Percentiles rank a stretch among this genome's conserved stretches.
These are phyloP conservation scores for Zymoseptoria ardabiliae DNA, from an alignment of 2,329 filamentous ascomycete species.

Conservation along the genomic window DNA sequence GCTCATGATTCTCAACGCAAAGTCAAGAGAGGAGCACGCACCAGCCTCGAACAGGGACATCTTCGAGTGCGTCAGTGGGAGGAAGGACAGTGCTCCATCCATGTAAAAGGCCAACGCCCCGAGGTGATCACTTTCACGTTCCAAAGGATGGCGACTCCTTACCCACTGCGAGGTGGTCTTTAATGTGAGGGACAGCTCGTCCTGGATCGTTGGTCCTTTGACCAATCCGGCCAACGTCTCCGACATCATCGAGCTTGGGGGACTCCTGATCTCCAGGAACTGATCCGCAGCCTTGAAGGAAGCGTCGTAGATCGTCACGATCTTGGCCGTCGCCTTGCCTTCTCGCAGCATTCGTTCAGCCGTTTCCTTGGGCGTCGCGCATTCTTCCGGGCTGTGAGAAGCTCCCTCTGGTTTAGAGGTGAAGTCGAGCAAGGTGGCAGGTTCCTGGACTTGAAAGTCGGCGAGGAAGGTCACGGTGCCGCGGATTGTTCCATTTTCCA, in stretches of 20 bases:
- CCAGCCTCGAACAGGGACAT: constrained; percentile 39
- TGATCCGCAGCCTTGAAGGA: not conserved
- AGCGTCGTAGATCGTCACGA: not conserved
- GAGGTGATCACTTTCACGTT: constrained; percentile 26
- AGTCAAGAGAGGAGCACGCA: constrained; percentile 45
- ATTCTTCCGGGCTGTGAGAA: constrained; percentile 9
- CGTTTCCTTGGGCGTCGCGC: constrained; percentile 32
- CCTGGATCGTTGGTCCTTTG: not conserved
- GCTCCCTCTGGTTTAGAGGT: constrained; percentile 14
- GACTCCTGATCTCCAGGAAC: not conserved
- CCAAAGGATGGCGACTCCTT: constrained; percentile 16
- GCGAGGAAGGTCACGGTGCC: constrained; percentile 38
- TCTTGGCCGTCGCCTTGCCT: constrained; percentile 32
- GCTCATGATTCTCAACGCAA: constrained; percentile 41
- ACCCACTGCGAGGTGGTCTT: not conserved
- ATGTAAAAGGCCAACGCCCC: constrained; percentile 38
- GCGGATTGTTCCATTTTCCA: constrained; percentile 32
- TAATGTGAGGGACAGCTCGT: not conserved
- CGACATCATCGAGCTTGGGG: not conserved
- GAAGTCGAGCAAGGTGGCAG: constrained; percentile 31
- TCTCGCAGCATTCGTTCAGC: constrained; percentile 30
- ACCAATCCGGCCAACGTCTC: not conserved
- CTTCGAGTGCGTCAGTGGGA: constrained; percentile 38
- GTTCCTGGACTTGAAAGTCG: constrained; percentile 43
- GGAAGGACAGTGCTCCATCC: constrained; percentile 40